Conservation (phyloP, 441 rosid species). For the Erysimum cheiri region DNA sequence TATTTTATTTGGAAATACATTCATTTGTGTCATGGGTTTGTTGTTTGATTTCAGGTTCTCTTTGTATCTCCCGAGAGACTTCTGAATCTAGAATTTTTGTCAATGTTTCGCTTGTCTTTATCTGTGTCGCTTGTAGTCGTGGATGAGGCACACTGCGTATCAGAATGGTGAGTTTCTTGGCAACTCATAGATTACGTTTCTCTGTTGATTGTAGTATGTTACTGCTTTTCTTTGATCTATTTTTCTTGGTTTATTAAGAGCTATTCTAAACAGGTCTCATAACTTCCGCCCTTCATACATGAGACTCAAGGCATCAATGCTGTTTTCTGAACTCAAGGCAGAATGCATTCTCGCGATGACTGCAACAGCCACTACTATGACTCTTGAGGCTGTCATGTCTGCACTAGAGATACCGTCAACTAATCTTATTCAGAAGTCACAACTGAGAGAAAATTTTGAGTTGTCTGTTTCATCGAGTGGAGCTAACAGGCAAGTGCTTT, state of each 20-base stretch:
- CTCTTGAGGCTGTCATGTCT: conserved; percentile 84
- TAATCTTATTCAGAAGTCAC: conserved; percentile 75
- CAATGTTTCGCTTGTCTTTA: conserved; percentile 54
- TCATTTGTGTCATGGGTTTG: conserved; percentile 26
- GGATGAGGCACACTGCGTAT: conserved; percentile 97
- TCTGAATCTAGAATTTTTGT: conserved; percentile 76
- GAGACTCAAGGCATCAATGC: conserved; percentile 90
- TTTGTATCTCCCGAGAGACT: conserved; percentile 95
- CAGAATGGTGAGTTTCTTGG: conserved; percentile 79
- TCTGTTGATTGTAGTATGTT: conserved; percentile 18
- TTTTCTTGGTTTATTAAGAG: conserved; percentile 25
- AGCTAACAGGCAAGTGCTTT: conserved; percentile 65
- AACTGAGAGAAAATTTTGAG: conserved; percentile 74
- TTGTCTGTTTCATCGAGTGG: conserved; percentile 76
- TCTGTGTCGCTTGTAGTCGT: conserved; percentile 85
- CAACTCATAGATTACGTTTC: conserved; percentile 15
- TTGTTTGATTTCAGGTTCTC: conserved; percentile 69
- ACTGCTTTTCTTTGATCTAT: conserved; percentile 11
- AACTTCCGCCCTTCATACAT: conserved; percentile 96
- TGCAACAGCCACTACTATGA: conserved; percentile 84
- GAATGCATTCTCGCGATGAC: conserved; percentile 95
- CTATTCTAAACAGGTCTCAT: conserved; percentile 71
- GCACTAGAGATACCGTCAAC: conserved; percentile 83
- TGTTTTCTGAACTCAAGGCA: conserved; percentile 63
- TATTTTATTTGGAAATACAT: conserved; percentile 10